A percentile compares a stretch with the other conserved stretches of the same genome.
phyloP scores from a whole-genome alignment of 306 rosid genomes.

The Benincasa hispida region DNA sequence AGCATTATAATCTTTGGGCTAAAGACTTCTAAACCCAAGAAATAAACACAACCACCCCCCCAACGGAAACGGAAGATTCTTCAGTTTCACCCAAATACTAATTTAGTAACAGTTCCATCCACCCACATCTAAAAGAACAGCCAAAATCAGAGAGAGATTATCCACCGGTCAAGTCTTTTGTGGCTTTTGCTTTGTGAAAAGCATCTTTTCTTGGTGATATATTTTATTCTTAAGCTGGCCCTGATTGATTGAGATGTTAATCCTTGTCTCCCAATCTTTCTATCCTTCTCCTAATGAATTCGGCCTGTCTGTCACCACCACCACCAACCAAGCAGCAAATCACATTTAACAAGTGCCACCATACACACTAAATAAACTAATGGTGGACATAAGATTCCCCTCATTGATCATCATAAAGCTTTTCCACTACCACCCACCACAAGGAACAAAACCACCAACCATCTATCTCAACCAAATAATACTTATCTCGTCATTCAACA shows the following conservation, averaged over 20 bases:
- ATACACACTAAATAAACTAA: slow-evolving; percentile 1
- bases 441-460: background rate
- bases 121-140: background rate
- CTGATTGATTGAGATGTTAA: background rate
- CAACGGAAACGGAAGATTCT: background rate
- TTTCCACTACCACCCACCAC: slow-evolving; percentile 1
- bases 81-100: background rate
- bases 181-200: background rate
- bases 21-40: slow-evolving; percentile 2
- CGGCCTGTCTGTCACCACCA: background rate
- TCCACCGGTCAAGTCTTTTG: background rate
- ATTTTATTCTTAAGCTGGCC: background rate
- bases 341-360: background rate
- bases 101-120: slow-evolving; percentile 1
- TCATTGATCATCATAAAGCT: background rate
- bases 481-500: background rate
- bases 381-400: slow-evolving; percentile 2
- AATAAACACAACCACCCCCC: background rate
- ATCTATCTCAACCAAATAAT: background rate
- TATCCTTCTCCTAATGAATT: background rate
- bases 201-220: background rate
- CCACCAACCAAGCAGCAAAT: background rate
- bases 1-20: background rate
- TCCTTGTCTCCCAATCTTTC: background rate
- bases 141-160: background rate